Evolutionary conservation across 441 rosid species (phyloP), one percentile per base, ranked within the genome.

Genomic region (Hura crepitans): DNA sequence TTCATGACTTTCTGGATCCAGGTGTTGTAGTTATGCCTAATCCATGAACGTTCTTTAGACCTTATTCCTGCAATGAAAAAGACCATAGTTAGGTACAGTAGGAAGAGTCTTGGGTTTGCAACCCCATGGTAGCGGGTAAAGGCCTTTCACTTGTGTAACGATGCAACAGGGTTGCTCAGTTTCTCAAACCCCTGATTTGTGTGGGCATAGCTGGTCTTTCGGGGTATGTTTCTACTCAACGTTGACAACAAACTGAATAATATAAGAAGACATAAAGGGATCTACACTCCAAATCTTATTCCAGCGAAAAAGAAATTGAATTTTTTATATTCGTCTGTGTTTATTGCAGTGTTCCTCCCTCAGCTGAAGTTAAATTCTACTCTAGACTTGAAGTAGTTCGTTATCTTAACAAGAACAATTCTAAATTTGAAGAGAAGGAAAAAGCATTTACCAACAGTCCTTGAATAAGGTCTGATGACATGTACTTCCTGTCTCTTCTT

Each of bases 341-440:
- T 75, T 68, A 65, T 75, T 81, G 86, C 86, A 84, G 90, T 78
- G 72, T 72, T 78, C 76, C 81, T 74, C 86, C 86, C 27, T 76
- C 77, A 22, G 75, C 77, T 66, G 82, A 75, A 79, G 73, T 62
- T 47, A 80, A 69, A 74, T 84, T 80, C 62, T 30, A 74, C 72
- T 83, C 86, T 42, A 83, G 78, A 77, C 71, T 76, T 50, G 85
- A 79, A 76, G 85, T 81, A 18, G 59, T 39, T 65, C 76, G 81
- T 70, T 79, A 77, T 81, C 83, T 81, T 31, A 78, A 78, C 33
- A 25, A 31, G 28, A 66, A 54, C 60, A 65, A 25, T 68, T 57
- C 50, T 66, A 60, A 71, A 43, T 73, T 75, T 23, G 80, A 75
- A 51, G 81, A 80, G 77, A 75, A 72, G 33, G 74, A 51, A 47